phyloP scores from a whole-genome alignment of 2,329 filamentous ascomycete genomes.

The Sclerotiophoma versabilis region DNA sequence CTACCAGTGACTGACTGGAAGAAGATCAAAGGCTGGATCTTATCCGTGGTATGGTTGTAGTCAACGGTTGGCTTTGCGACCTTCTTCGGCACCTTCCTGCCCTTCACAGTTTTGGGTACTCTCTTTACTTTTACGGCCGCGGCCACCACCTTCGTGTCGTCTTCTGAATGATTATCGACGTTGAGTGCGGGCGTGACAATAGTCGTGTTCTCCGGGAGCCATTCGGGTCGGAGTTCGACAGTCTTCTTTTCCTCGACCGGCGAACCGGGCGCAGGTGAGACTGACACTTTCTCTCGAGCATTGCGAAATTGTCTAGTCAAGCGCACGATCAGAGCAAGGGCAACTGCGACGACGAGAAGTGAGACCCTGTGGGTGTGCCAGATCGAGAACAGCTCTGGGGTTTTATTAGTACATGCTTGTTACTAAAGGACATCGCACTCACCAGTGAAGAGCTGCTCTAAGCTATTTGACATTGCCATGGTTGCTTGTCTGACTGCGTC shows the following conservation, averaged over 20 bases:
- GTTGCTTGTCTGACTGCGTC: not conserved
- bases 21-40: constrained; percentile 79
- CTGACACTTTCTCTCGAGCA: constrained; percentile 37
- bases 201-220: constrained; percentile 45
- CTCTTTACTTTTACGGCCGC: constrained; percentile 37
- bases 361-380: constrained; percentile 48
- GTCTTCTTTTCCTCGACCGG: constrained; percentile 43
- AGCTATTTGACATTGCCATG: constrained; percentile 11
- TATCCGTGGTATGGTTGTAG: constrained; percentile 46
- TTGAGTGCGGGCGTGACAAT: constrained; percentile 28
- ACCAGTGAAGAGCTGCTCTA: constrained; percentile 17
- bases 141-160: constrained; percentile 27
- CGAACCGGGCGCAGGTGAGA: constrained; percentile 42
- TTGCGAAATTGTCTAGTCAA: constrained; percentile 36
- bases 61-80: constrained; percentile 20
- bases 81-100: constrained; percentile 40
- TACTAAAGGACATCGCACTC: not conserved
- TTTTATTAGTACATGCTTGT: not conserved
- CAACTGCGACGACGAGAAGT: constrained; percentile 42
- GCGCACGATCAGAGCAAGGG: constrained; percentile 39
- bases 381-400: constrained; percentile 44
- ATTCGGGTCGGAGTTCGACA: constrained; percentile 43
- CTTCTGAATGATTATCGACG: constrained; percentile 41
- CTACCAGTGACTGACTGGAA: constrained; percentile 88
- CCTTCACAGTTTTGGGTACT: constrained; percentile 50